phyloP scores from a whole-genome alignment of 495 filamentous ascomycete species.

The Elasticomyces elasticus region DNA sequence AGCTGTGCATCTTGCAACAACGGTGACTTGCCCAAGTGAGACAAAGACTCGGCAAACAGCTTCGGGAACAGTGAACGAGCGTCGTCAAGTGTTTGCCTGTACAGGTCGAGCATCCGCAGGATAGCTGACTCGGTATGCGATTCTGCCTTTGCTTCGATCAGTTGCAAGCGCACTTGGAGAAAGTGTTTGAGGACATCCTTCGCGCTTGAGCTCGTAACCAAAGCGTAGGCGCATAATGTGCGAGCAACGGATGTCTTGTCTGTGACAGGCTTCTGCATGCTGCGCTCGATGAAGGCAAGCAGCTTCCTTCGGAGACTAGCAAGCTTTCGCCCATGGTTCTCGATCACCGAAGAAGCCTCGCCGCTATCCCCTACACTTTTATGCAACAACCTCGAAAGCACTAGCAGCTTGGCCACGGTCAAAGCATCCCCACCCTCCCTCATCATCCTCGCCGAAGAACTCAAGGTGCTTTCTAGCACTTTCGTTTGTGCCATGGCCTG shows the following conservation, averaged over 20 bases:
- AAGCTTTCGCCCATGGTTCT: slow-evolving; percentile 53
- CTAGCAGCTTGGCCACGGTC: slow-evolving; percentile 68
- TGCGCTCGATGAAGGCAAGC: slow-evolving; percentile 55
- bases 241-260: slow-evolving; percentile 51
- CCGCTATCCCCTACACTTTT: slow-evolving; percentile 52
- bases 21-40: slow-evolving; percentile 55
- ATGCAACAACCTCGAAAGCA: slow-evolving; percentile 60
- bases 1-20: slow-evolving; percentile 63
- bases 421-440: slow-evolving; percentile 49
- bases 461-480: slow-evolving; percentile 47
- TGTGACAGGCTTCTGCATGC: slow-evolving; percentile 44
- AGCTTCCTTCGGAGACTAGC: slow-evolving; percentile 51
- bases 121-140: neutral
- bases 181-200: slow-evolving; percentile 77
- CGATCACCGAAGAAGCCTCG: slow-evolving; percentile 44
- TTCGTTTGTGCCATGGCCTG: slow-evolving; percentile 13
- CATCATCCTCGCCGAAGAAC: slow-evolving; percentile 47
- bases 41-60: slow-evolving; percentile 59
- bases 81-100: slow-evolving; percentile 64
- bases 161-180: slow-evolving; percentile 56
- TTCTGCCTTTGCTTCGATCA: slow-evolving; percentile 42
- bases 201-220: slow-evolving; percentile 72
- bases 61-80: slow-evolving; percentile 65
- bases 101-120: slow-evolving; percentile 47
- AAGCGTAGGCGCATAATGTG: slow-evolving; percentile 68